A percentile compares a stretch with the other conserved stretches of the same genome.
These are phyloP conservation scores for Colletotrichum sp. DNA, from an alignment of 2,329 filamentous ascomycete genomes.

Conservation along the genomic window DNA sequence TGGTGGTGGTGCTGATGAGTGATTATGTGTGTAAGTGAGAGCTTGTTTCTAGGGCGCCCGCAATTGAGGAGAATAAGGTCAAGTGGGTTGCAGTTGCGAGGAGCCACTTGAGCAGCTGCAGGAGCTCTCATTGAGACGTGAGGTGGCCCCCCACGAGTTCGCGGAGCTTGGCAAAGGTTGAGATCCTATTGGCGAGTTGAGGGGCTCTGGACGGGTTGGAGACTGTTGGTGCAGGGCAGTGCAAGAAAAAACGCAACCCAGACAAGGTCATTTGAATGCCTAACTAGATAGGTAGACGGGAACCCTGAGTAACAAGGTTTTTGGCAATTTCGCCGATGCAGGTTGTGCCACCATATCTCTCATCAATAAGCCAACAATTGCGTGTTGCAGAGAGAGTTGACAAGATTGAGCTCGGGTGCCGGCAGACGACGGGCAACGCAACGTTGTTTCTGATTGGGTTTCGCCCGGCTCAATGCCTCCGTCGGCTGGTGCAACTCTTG, in stretches of 20 bases:
- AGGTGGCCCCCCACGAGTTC: slow-evolving; percentile 10
- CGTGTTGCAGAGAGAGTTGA: neutral
- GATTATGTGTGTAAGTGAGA: neutral
- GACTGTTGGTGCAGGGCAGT: neutral
- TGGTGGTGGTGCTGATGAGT: neutral
- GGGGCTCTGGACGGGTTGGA: neutral
- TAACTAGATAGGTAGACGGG: neutral
- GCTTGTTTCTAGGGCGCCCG: neutral
- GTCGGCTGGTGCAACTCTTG: neutral
- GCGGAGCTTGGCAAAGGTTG: slow-evolving; percentile 3
- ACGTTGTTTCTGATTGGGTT: neutral
- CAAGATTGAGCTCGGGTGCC: neutral
- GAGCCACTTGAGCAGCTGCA: neutral
- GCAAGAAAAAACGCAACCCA: neutral
- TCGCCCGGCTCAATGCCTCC: neutral
- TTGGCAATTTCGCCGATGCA: neutral
- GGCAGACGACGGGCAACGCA: neutral
- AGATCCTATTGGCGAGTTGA: neutral
- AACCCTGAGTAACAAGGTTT: neutral
- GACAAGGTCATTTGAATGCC: neutral
- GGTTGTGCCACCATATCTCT: neutral
- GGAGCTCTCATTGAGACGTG: neutral
- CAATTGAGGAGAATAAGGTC: neutral
- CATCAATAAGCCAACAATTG: neutral
- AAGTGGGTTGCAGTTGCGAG: neutral